These are phyloP conservation scores for Corchorus olitorius DNA, from an alignment of 345 rosid species.

Conservation along the genomic window DNA sequence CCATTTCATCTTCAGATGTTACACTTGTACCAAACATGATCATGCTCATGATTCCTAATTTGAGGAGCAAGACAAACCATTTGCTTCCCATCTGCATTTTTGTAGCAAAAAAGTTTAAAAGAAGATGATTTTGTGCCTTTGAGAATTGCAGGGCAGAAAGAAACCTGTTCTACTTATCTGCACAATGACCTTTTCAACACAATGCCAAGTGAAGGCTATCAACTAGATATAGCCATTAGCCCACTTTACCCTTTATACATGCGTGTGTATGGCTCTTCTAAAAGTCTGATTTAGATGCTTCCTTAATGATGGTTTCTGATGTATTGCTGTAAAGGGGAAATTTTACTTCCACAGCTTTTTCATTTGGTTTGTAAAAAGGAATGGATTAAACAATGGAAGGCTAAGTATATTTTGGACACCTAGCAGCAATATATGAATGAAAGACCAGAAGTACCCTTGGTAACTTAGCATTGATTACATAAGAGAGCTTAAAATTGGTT, in stretches of 20 bases:
- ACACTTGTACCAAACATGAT: conserved; percentile 20
- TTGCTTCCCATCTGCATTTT: conserved; percentile 21
- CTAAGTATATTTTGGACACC: neutral
- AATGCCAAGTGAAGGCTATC: neutral
- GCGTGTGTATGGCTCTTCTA: conserved; percentile 33
- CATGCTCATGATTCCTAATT: conserved; percentile 21
- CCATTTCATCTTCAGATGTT: conserved; percentile 29
- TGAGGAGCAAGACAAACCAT: conserved; percentile 23
- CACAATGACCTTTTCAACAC: neutral
- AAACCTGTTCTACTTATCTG: conserved; percentile 9
- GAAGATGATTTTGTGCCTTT: neutral
- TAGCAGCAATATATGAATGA: neutral
- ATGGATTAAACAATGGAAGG: neutral
- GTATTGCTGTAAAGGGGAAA: conserved; percentile 20
- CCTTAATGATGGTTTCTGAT: conserved; percentile 19
- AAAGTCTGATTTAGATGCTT: conserved; percentile 33
- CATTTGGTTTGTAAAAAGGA: neutral
- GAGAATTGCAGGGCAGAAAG: conserved; percentile 10
- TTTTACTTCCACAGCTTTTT: neutral
- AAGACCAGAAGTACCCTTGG: too few species aligned
- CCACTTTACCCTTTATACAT: conserved; percentile 26
- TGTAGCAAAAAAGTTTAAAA: conserved; percentile 9
- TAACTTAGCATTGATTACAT: too few species aligned
- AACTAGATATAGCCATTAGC: neutral
- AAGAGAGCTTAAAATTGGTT: too few species aligned